Evolutionary conservation across 139 green algal species (phyloP), one percentile per base, ranked within the genome.

Genomic region (Tetratostichococcus sp.): DNA sequence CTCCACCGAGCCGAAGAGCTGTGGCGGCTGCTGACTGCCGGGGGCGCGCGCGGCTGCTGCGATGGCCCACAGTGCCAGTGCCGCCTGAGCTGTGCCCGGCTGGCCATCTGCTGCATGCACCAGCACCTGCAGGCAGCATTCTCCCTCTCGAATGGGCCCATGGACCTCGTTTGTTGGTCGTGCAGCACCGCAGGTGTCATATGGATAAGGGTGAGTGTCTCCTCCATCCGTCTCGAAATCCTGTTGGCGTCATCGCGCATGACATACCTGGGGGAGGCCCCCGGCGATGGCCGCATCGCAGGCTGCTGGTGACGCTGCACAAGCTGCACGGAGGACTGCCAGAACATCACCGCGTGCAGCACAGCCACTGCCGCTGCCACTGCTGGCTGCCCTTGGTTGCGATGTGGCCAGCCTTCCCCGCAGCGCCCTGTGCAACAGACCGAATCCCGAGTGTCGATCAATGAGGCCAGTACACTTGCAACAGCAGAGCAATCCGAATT

Each of bases 21-120:
- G 50, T 17, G 26, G 50, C 50, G 50, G 50, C 50, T 28, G 50
- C 39, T 50, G 39, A 11, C 39, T 50, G 39, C 39, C 11, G 39
- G 8, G 39, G 39, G 8, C 11, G 39, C 11, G 6, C 39, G 39
- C 39, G 8, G 39, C 39, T 50, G 39, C 6, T 50, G 80, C 75
- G 2, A 87, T 25, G 0, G 80, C 74, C 23, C 82, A 67, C 35
- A 92, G 79, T 33, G 79, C 71, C 35, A 90, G 81, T 33, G 91
- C 74, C 11, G 88, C 82, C 65, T 83, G 25, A 0, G 81, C 67
- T 32, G 67, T 76, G 33, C 82, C 75, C 42, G 42, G n/a, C 62
- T 43, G 71, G 16, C 76, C 74, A 16, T 71, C 68, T 26, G 68
- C 50, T 32, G 77, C 69, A 16, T 43, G 35, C 34, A 90, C 59